Evolutionary conservation across 1,284 basidiomycete genomes (phyloP).

Genomic region (Earliella scabrosa): DNA sequence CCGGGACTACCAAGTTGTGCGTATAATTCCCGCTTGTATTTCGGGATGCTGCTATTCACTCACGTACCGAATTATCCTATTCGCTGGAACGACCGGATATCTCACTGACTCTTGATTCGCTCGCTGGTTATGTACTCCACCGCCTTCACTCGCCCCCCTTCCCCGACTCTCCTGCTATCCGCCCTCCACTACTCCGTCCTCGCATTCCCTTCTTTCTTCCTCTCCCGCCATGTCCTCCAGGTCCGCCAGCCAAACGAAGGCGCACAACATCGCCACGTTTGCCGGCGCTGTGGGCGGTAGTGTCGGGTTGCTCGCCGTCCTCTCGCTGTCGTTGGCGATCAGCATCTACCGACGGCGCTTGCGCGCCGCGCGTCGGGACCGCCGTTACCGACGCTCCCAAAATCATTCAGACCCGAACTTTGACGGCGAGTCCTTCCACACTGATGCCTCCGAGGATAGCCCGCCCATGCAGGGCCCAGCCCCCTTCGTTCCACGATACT

Average conservation of each 20-base stretch:
- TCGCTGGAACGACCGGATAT: slow-evolving; percentile 22
- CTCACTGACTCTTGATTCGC: slow-evolving; percentile 27
- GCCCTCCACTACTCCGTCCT: slow-evolving; percentile 20
- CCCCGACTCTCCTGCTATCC: slow-evolving; percentile 21
- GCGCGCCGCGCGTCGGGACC: slow-evolving; percentile 46
- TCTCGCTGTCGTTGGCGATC: slow-evolving; percentile 51
- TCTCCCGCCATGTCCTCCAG: slow-evolving; percentile 26
- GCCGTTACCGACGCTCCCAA: slow-evolving; percentile 37
- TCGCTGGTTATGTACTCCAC: slow-evolving; percentile 29
- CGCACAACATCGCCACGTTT: slow-evolving; percentile 52
- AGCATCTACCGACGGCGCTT: slow-evolving; percentile 54
- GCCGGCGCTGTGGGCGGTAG: slow-evolving; percentile 55
- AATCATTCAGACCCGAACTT: slow-evolving; percentile 22
- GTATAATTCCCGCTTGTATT: slow-evolving; percentile 39
- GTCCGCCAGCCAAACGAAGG: slow-evolving; percentile 22
- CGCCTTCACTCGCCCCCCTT: slow-evolving; percentile 25
- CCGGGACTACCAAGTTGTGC: slow-evolving; percentile 34
- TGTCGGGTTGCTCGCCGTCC: slow-evolving; percentile 51
- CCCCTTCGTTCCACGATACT: slow-evolving; percentile 57
- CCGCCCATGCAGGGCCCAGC: slow-evolving; percentile 48
- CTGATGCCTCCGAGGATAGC: slow-evolving; percentile 45
- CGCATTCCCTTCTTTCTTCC: slow-evolving; percentile 18
- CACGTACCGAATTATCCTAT: slow-evolving; percentile 31
- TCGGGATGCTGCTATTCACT: slow-evolving; percentile 35
- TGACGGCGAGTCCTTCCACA: slow-evolving; percentile 39